A percentile compares a stretch with the other conserved stretches of the same genome.
Conservation (phyloP, 2,329 filamentous ascomycete species). For the Fusarium globosum region DNA sequence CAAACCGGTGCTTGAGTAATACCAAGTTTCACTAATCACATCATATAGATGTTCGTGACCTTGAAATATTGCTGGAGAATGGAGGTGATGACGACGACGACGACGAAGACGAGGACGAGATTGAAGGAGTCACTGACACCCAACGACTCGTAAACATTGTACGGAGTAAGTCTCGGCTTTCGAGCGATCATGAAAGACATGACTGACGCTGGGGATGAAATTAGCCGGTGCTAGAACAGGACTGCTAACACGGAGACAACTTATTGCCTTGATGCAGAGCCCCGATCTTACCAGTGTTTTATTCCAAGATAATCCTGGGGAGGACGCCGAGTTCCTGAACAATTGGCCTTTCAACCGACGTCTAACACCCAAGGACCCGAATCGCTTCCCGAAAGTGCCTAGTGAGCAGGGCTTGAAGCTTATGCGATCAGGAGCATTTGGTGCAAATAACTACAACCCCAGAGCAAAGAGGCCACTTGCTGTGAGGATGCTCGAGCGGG, state of each 20-base stretch:
- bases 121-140: slow-evolving; percentile 44
- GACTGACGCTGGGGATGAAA: slow-evolving; percentile 18
- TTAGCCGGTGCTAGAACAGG: slow-evolving; percentile 44
- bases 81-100: slow-evolving; percentile 37
- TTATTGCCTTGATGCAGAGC: slow-evolving; percentile 55
- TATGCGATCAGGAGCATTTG: slow-evolving; percentile 87
- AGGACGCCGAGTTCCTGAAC: slow-evolving; percentile 51
- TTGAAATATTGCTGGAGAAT: slow-evolving; percentile 35
- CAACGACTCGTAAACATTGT: slow-evolving; percentile 49
- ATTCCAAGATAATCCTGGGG: slow-evolving; percentile 53
- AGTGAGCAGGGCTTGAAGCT: slow-evolving; percentile 80
- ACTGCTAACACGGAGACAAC: slow-evolving; percentile 51
- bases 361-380: slow-evolving; percentile 57
- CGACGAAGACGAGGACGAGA: slow-evolving; percentile 35
- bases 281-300: slow-evolving; percentile 52
- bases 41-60: slow-evolving; percentile 18
- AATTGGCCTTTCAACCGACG: slow-evolving; percentile 60
- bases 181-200: not conserved
- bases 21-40: not conserved
- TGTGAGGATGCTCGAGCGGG: slow-evolving; percentile 80
- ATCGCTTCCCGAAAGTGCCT: slow-evolving; percentile 84
- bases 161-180: slow-evolving; percentile 41
- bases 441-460: slow-evolving; percentile 69
- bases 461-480: slow-evolving; percentile 70
- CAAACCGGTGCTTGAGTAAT: not conserved